Conservation (phyloP, 2,329 filamentous ascomycete species). For the Colletotrichum musae region DNA sequence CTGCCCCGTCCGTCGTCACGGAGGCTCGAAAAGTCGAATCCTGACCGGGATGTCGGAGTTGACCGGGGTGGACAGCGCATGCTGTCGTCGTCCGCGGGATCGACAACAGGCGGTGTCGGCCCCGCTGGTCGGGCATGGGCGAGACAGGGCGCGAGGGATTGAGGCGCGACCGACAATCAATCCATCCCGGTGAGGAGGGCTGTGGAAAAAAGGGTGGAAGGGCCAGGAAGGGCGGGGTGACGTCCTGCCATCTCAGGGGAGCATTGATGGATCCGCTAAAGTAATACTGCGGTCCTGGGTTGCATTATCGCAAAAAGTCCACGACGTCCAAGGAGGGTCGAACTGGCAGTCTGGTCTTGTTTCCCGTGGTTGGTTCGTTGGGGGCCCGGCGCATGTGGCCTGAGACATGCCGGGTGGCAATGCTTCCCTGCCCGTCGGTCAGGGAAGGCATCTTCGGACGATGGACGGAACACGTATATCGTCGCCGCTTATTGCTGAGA, state of each 20-base stretch:
- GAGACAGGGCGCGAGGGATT: slow-evolving; percentile 29
- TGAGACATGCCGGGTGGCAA: slow-evolving; percentile 37
- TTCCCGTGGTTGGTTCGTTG: slow-evolving; percentile 21
- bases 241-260: slow-evolving; percentile 35
- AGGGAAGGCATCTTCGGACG: slow-evolving; percentile 37
- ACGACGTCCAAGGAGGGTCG: slow-evolving; percentile 20
- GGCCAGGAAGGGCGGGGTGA: slow-evolving; percentile 16
- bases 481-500: slow-evolving; percentile 31
- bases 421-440: slow-evolving; percentile 23
- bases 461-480: slow-evolving; percentile 33
- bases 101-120: slow-evolving; percentile 32
- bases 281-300: too few species aligned
- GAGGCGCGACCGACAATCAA: slow-evolving; percentile 29
- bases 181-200: slow-evolving; percentile 25
- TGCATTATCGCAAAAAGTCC: slow-evolving; percentile 33
- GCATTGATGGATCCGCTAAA: slow-evolving; percentile 36
- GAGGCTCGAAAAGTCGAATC: slow-evolving; percentile 17
- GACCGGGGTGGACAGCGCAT: not conserved
- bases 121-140: slow-evolving; percentile 29
- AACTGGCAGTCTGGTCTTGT: slow-evolving; percentile 26
- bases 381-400: slow-evolving; percentile 23
- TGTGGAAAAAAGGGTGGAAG: slow-evolving; percentile 2
- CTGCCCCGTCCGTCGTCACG: slow-evolving; percentile 5
- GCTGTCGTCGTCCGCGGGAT: slow-evolving; percentile 5
- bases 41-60: slow-evolving; percentile 26